A percentile compares a stretch with the other conserved stretches of the same genome.
These are phyloP conservation scores for Monosporozyma servazzii DNA, from an alignment of 805 yeast species.

Conservation along the genomic window DNA sequence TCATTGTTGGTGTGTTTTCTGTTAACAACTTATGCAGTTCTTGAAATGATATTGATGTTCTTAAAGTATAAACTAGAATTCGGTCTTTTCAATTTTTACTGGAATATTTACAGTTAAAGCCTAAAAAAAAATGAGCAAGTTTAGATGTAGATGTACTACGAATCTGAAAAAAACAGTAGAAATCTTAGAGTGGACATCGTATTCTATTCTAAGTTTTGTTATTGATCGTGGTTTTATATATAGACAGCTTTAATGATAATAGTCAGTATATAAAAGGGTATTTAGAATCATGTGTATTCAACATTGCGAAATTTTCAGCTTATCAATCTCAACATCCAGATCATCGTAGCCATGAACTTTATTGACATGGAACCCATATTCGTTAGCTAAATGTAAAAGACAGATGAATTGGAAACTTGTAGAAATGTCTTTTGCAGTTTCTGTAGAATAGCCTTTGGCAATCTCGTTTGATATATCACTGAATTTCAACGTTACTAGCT, in stretches of 20 bases:
- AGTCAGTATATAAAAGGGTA: background rate
- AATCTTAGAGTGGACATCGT: too few species aligned
- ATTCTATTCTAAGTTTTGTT: background rate
- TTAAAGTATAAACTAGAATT: background rate
- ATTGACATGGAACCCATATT: constrained; percentile 56
- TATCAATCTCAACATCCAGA: constrained; percentile 13
- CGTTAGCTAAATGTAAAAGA: constrained; percentile 77
- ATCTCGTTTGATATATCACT: constrained; percentile 43
- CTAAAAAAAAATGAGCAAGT: background rate
- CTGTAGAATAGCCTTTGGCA: constrained; percentile 43
- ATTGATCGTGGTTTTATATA: background rate
- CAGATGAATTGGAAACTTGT: constrained; percentile 84
- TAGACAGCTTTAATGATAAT: background rate
- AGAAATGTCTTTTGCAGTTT: constrained; percentile 56
- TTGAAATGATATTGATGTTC: background rate
- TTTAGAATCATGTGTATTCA: background rate
- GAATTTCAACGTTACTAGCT: constrained; percentile 26
- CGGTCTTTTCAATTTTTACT: background rate
- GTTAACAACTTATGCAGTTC: background rate
- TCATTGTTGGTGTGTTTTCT: background rate
- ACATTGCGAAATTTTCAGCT: background rate
- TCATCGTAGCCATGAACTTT: constrained; percentile 35
- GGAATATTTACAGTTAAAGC: background rate
- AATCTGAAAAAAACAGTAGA: too few species aligned
- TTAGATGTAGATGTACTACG: too few species aligned